Base-by-base conservation (phyloP, 768 basidiomycete genomes). In the Leucocoprinus sp. region DNA sequence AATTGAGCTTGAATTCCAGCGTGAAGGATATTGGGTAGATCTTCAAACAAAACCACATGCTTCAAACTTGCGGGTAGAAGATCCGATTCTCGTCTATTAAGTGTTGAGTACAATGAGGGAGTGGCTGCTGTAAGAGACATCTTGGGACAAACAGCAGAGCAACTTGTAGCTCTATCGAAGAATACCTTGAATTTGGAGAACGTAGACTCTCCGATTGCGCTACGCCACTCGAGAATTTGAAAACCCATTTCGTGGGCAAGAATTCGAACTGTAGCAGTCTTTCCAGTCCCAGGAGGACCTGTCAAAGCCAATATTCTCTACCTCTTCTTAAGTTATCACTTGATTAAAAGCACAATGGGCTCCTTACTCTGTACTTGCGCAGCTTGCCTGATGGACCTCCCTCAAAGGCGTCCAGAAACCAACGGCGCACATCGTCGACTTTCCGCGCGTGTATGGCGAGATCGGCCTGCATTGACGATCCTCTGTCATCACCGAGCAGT, bases 11-110 rank as follows among this genome's bases (percentile, higher is more conserved):
- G 82, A 0, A 83, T 88, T 18, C 71, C 65, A 4, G 67, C 61
- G 62, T 92, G 90, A 4, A 90, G 67, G 44, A 97, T 77, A 57
- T 98, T 97, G 0, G 95, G 96, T 1, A 99, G 73, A 46, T 93
- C 87, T 63, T 93, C 90, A 6, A 96, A 68, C 3, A 97, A 77
- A 42, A 97, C 72, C 5, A 93, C 57, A 26, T 80, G 79, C 0
- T 71, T 74, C 14, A 17, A 11, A 2, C 37, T 4, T 4, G 22
- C 18, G 28, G n/a, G 18, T 9, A 19, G 27, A 14, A 15, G 18
- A 4, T 64, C 65, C 40, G 49, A 43, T 22, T 45, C 23, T 22
- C 41, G 18, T 15, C 34, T 24, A 7, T 46, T 56, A 17, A 49
- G 41, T 9, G 43, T 19, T 38, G 55, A 42, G 8, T 56, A 42